Percentiles rank a stretch among this genome's conserved stretches.
Conservation (phyloP, 1,284 basidiomycete genomes). For the Ceratobasidium sp. region DNA sequence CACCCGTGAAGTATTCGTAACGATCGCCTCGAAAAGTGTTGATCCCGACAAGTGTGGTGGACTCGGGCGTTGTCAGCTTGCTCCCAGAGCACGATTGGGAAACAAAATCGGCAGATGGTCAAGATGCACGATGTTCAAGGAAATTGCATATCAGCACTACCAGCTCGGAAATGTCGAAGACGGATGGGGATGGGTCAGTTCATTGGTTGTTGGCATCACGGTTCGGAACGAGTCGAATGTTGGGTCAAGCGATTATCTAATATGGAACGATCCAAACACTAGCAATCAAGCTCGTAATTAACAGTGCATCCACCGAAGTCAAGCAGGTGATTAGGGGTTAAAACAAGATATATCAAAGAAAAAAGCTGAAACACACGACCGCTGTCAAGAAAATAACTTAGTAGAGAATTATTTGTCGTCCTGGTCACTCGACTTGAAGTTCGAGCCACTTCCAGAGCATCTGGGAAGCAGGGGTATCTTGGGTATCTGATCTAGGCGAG, state of each 20-base stretch:
- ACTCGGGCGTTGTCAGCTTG: not conserved
- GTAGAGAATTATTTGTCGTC: not conserved
- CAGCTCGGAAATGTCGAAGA: not conserved
- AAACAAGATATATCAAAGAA: too few species aligned
- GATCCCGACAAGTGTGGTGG: not conserved
- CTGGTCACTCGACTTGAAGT: conserved; percentile 51
- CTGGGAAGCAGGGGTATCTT: conserved; percentile 50
- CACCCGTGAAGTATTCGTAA: not conserved
- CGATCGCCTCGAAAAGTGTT: not conserved
- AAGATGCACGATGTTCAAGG: not conserved
- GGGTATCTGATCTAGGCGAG: conserved; percentile 50
- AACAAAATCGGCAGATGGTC: not conserved
- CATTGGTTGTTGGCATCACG: too few species aligned
- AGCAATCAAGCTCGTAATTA: too few species aligned
- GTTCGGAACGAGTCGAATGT: too few species aligned
- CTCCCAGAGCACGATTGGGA: not conserved
- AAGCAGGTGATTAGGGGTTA: too few species aligned
- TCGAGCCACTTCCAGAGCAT: conserved; percentile 60
- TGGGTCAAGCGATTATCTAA: too few species aligned
- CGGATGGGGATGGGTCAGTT: not conserved
- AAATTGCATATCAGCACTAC: not conserved
- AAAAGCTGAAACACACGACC: too few species aligned
- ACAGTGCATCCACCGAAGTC: too few species aligned
- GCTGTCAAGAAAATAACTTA: conserved; percentile 27
- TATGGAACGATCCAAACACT: too few species aligned